Conservation (phyloP, 2,329 filamentous ascomycete genomes). For the Fusarium transvaalense region DNA sequence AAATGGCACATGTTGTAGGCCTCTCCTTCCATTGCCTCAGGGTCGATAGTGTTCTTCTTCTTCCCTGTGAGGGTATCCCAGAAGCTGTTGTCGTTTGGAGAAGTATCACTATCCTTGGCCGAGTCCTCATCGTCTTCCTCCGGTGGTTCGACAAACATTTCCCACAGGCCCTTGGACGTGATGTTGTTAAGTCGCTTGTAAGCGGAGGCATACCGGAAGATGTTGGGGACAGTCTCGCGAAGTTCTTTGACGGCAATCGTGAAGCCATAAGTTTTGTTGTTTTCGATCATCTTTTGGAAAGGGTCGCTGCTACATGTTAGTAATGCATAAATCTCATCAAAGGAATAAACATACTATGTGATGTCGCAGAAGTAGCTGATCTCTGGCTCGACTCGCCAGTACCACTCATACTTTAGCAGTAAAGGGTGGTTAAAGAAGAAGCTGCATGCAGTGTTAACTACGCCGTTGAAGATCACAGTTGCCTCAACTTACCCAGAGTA, state of each 20-base stretch:
- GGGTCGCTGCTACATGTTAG: slow-evolving; percentile 74
- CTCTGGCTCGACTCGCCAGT: slow-evolving; percentile 98
- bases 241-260: slow-evolving; percentile 99
- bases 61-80: slow-evolving; percentile 79
- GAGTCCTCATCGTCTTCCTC: slow-evolving; percentile 72
- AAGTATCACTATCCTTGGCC: slow-evolving; percentile 73
- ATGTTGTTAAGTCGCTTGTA: slow-evolving; percentile 95
- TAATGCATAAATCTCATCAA: not conserved
- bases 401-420: slow-evolving; percentile 98
- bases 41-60: slow-evolving; percentile 83
- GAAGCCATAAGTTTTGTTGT: slow-evolving; percentile 98
- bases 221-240: slow-evolving; percentile 96
- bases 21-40: slow-evolving; percentile 95
- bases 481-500: slow-evolving; percentile 83
- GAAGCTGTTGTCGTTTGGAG: slow-evolving; percentile 83
- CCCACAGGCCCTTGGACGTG: slow-evolving; percentile 93
- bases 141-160: slow-evolving; percentile 92
- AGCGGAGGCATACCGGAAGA: slow-evolving; percentile 98
- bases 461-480: not conserved
- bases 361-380: slow-evolving; percentile 99
- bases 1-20: slow-evolving; percentile 99
- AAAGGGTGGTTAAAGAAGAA: slow-evolving; percentile 98
- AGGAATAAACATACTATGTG: slow-evolving; percentile 77
- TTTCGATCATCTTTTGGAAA: slow-evolving; percentile 92
- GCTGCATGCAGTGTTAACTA: slow-evolving; percentile 56